Evolutionary conservation across 371 early-diverging fungal genomes (phyloP), one percentile per base, ranked within the genome.

Genomic region (Phascolomyces articulosus): DNA sequence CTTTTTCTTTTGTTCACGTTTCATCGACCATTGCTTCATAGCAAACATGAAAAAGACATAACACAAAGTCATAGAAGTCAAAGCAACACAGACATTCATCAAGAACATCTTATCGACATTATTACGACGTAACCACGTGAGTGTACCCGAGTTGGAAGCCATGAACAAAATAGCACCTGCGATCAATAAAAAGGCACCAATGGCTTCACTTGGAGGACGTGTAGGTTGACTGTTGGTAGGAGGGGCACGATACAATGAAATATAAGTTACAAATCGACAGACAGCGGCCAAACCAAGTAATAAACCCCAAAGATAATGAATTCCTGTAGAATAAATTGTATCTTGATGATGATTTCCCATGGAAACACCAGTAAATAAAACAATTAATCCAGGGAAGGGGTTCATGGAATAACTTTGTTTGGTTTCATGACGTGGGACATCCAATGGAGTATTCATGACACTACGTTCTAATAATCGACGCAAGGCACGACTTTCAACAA

Each of bases 281-380:
- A 85, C 29, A 16, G 86, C 87, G 20, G 87, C 84, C 34, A 80
- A 69, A 3, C 78, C 71, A 4, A 88, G 66, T 20, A 86, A 65
- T 23, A 84, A 61, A 6, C 88, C 88, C 85, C 87, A 88, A 62
- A 86, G 72, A 64, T 74, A 85, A 68, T 88, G 88, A 23, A 87
- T 77, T 48, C 74, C 70, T 29, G 81, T 79, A 11, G 85, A 85
- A 49, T 85, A 87, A 18, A 75, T 66, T 0, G 86, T 75, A 53
- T 85, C 82, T 58, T 88, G 88, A 56, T 85, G 81, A 74, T 88
- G 88, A 55, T 80, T 78, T 8, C 81, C 88, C 88, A 88, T 88
- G 0, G 87, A 85, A 16, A 85, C 74, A 31, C 88, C 88, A 6
- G 88, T 88, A 63, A 88, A 72, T 21, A 85, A 58, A 0, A 88